phyloP scores from a whole-genome alignment of 352 stramenopile genomes.

The Globisporangium echinulatum region DNA sequence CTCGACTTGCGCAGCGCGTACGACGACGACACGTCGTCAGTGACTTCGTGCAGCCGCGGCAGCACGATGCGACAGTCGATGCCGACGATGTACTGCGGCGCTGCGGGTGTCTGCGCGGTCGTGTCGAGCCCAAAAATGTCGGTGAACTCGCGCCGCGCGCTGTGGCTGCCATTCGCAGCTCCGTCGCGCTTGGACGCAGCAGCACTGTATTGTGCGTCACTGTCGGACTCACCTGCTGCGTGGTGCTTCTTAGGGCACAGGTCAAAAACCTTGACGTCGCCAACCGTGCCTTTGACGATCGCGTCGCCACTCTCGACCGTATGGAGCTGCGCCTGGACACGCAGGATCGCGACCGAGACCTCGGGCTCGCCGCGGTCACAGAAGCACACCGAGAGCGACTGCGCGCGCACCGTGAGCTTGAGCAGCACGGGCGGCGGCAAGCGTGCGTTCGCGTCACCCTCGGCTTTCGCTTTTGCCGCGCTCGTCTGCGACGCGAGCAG shows the following conservation, averaged over 20 bases:
- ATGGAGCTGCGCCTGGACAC: slow-evolving; percentile 33
- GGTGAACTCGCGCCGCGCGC: slow-evolving; percentile 20
- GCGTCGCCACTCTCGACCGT: slow-evolving; percentile 21
- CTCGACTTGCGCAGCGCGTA: slow-evolving; percentile 21
- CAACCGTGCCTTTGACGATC: slow-evolving; percentile 38
- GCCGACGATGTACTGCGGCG: slow-evolving; percentile 26
- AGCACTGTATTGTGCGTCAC: slow-evolving; percentile 2
- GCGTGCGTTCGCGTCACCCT: neutral
- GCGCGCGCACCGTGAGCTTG: slow-evolving; percentile 44
- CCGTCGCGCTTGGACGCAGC: neutral
- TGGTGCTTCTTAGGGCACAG: slow-evolving; percentile 30
- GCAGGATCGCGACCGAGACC: slow-evolving; percentile 58
- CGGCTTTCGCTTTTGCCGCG: slow-evolving; percentile 1
- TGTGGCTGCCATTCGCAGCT: slow-evolving; percentile 2
- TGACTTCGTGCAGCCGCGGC: neutral
- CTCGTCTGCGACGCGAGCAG: slow-evolving; percentile 31
- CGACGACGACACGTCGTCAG: neutral
- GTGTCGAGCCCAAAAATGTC: slow-evolving; percentile 56
- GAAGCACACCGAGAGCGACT: slow-evolving; percentile 78
- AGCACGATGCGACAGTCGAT: slow-evolving; percentile 39
- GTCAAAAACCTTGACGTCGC: slow-evolving; percentile 72
- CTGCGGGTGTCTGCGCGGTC: slow-evolving; percentile 9
- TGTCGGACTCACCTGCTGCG: slow-evolving; percentile 2
- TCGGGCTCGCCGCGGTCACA: slow-evolving; percentile 62
- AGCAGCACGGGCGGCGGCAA: slow-evolving; percentile 14